Evolutionary conservation across 352 stramenopile genomes (phyloP), one percentile per base, ranked within the genome.

Genomic region (Phytophthora fragariaefolia): DNA sequence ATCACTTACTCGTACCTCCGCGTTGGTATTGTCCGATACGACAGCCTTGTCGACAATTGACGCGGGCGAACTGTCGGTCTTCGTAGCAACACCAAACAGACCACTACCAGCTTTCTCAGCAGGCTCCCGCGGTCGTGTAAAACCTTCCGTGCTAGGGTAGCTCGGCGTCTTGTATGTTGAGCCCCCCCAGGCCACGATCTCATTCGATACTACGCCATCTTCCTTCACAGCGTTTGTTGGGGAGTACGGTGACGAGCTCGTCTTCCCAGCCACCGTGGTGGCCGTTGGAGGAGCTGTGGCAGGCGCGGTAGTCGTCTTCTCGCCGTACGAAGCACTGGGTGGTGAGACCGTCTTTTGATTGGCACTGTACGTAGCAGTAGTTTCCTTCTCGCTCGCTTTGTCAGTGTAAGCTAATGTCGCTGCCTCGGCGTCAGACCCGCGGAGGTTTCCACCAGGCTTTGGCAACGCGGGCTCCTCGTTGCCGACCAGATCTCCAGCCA

Each of bases 401-500:
- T 43, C 48, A 12, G 5, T 32, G 38, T 52, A 51, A n/a, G 38
- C n/a, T 24, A 23, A 54, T 18, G 32, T 38, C 7, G 45, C 38
- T 7, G n/a, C 13, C 22, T n/a, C n/a, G n/a, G 40, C 22, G 22
- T 22, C 26, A 10, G 40, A 36, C 48, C 56, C 56, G 50, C 48
- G 47, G 42, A 66, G 17, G 36, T 43, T 22, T 13, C 48, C 20
- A 30, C 4, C 48, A 28, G 23, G 22, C 6, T 18, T 46, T 46
- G 7, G 42, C 42, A 2, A n/a, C 42, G 8, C 42, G 18, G 13
- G 8, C 20, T 48, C 18, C 42, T 48, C 20, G 42, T 48, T 9
- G 10, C 5, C 42, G n/a, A 10, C 42, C 42, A 52, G n/a, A 18
- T 52, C 38, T 42, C n/a, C 46, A 17, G 53, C 57, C 53, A 40